Conservation (phyloP, 768 basidiomycete genomes). For the Pleurotus platypus region DNA sequence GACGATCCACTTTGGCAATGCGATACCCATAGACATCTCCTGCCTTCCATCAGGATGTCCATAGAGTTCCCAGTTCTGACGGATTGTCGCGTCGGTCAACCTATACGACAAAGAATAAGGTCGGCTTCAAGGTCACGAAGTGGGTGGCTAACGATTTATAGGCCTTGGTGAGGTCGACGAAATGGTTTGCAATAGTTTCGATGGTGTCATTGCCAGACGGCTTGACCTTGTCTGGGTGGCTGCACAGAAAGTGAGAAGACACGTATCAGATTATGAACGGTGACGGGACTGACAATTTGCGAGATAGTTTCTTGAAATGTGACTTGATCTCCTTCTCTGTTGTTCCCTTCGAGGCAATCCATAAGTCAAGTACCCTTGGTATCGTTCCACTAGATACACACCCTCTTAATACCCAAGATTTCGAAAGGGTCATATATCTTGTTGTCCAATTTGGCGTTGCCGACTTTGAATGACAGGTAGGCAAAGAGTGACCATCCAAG, state of each 20-base stretch:
- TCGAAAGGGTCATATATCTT: constrained; percentile 92
- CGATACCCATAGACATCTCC: constrained; percentile 91
- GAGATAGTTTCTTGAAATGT: constrained; percentile 89
- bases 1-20: constrained; percentile 90
- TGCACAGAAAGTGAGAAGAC: constrained; percentile 24
- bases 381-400: constrained; percentile 30
- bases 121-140: neutral
- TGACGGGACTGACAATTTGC: constrained; percentile 61
- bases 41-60: constrained; percentile 98
- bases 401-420: constrained; percentile 76
- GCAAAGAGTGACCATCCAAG: constrained; percentile 75
- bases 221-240: constrained; percentile 96
- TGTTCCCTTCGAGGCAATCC: constrained; percentile 38
- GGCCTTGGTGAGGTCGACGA: constrained; percentile 93
- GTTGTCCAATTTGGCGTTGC: constrained; percentile 52
- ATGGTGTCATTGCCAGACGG: constrained; percentile 78
- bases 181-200: constrained; percentile 81
- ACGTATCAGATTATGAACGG: neutral
- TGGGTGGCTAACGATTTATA: constrained; percentile 76
- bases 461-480: constrained; percentile 64
- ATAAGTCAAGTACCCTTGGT: neutral
- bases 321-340: constrained; percentile 93
- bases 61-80: constrained; percentile 84
- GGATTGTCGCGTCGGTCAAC: constrained; percentile 88
- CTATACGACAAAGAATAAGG: constrained; percentile 29